Base-by-base conservation (phyloP, 2,329 filamentous ascomycete species). In the Colletotrichum tropicicola region DNA sequence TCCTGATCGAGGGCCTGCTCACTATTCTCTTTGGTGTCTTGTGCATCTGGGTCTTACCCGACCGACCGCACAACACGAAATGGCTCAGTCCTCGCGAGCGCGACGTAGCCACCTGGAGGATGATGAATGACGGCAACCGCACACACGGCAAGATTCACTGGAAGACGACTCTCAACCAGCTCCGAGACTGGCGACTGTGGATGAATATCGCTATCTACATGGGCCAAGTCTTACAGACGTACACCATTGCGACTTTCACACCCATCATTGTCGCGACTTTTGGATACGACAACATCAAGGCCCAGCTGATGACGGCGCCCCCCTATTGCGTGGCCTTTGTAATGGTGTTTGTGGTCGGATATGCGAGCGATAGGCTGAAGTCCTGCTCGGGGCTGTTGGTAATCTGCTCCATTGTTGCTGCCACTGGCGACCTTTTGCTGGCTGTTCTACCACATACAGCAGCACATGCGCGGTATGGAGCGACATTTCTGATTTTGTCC, bases 201-300 rank as follows among this genome's bases (percentile, higher is more conserved):
- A 68, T 79, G 4, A 79, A 84, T 57, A 78, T 81, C 32, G 62
- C 81, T 4, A 79, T 83, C 8, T 85, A 83, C 70, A 83, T 66
- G 64, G 37, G 52, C 21, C 59, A 66, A 19, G 52, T 66, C 3
- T 39, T 66, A 3, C 61, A 64, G 32, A 63, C 59, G 12, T 63
- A 63, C 23, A 66, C 70, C 2, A 47, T 71, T 25, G 63, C 70
- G 5, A 68, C 67, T 10, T 70, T 70, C 25, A 66, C 68, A 6
- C 70, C 70, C 0, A 68, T 68, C 17, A 71, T 71, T 27, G 61
- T 71, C 10, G 63, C 67, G 13, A 67, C 67, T 12, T 67, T 71
- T 23, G 70, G 70, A 3, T 71, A 68, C 43, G 67, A 63, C 17
- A 61, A 68, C 21, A 37, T 69, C 32, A 49, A 47, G 7, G 68